Percentiles rank a stretch among this genome's conserved stretches.
phyloP scores from a whole-genome alignment of 2,329 filamentous ascomycete genomes.

The Nothophaeocryptopus gaeumannii region DNA sequence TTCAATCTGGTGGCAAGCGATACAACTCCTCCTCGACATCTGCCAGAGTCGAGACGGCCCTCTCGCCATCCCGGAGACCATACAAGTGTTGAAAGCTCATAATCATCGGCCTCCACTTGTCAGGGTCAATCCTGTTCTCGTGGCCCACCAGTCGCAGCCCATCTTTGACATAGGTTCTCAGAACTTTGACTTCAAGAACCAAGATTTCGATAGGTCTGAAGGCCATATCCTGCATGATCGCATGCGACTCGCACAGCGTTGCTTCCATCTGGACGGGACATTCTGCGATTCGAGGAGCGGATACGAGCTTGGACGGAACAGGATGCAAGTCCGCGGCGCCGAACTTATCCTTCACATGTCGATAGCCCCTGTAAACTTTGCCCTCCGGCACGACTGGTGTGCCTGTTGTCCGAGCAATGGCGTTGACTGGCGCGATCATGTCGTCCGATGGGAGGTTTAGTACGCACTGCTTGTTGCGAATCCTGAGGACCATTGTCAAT shows the following conservation, averaged over 20 bases:
- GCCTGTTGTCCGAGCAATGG: conserved; percentile 9
- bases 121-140: conserved; percentile 5
- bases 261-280: conserved; percentile 13
- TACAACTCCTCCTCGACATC: conserved; percentile 5
- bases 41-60: conserved; percentile 3
- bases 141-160: conserved; percentile 3
- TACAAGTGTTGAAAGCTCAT: conserved; percentile 10
- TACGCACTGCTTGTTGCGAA: conserved; percentile 8
- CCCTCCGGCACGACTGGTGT: neutral
- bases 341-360: conserved; percentile 8
- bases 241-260: neutral
- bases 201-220: neutral
- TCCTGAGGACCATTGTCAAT: neutral
- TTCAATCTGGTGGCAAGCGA: neutral
- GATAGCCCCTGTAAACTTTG: conserved; percentile 3
- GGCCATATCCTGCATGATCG: neutral
- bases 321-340: neutral
- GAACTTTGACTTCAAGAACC: neutral
- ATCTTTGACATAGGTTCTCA: conserved; percentile 8
- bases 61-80: conserved; percentile 2
- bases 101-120: conserved; percentile 11
- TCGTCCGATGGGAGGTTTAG: conserved; percentile 9
- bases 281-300: conserved; percentile 3
- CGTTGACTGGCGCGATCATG: conserved; percentile 6
- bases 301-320: conserved; percentile 1